Evolutionary conservation across 441 rosid species (phyloP).

Genomic region (Populus trichocarpa): DNA sequence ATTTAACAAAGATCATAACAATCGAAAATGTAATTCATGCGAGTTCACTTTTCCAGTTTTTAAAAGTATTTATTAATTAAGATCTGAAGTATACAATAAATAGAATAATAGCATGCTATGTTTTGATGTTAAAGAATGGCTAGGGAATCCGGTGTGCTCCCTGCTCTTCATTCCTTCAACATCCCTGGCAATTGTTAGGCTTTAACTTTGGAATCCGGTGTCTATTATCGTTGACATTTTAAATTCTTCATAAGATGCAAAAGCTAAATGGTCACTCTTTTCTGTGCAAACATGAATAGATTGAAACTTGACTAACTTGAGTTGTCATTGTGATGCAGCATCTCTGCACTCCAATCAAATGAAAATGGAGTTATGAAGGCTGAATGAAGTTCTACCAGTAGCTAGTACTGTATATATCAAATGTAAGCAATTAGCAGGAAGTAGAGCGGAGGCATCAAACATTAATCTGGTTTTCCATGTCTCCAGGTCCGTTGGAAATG

Average conservation of each 20-base stretch:
- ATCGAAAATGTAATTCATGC: too few species aligned
- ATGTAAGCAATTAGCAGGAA: constrained; percentile 29
- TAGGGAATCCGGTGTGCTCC: background rate
- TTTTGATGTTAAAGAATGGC: background rate
- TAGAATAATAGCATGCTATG: background rate
- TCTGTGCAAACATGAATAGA: background rate
- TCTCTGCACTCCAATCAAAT: constrained; percentile 49
- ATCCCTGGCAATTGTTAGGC: background rate
- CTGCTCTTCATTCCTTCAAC: background rate
- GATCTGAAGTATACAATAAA: background rate
- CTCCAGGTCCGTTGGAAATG: constrained; percentile 29
- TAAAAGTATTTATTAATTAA: background rate
- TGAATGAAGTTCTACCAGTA: constrained; percentile 20
- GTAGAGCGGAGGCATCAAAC: constrained; percentile 28
- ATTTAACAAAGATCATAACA: background rate
- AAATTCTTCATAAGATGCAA: background rate
- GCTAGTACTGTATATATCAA: constrained; percentile 46
- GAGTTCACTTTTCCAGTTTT: background rate
- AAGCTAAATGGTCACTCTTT: background rate
- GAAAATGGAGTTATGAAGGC: constrained; percentile 50
- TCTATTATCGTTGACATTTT: background rate
- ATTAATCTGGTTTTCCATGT: constrained; percentile 40
- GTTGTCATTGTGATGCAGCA: constrained; percentile 23
- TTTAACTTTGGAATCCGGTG: background rate
- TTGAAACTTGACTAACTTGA: background rate